These are phyloP conservation scores for Diplodia sapinea DNA, from an alignment of 2,329 filamentous ascomycete genomes.

Conservation along the genomic window DNA sequence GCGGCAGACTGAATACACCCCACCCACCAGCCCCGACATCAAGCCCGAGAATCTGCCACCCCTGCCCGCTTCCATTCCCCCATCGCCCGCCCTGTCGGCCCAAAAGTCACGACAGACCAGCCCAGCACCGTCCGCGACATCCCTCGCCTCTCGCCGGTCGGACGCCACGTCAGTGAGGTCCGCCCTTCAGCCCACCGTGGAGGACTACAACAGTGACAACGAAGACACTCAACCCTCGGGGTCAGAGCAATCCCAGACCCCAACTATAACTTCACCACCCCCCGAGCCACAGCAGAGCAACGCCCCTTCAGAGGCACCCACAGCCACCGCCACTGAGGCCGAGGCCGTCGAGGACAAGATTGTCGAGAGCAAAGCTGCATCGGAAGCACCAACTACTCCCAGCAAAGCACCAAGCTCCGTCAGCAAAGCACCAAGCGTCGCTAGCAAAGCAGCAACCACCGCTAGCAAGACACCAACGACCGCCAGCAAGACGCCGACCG, in stretches of 20 bases:
- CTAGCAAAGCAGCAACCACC: slow-evolving; percentile 28
- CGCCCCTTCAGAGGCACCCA: slow-evolving; percentile 1
- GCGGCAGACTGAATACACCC: slow-evolving; percentile 28
- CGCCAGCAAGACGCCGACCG: neutral
- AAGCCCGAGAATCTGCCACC: slow-evolving; percentile 28
- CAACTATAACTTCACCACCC: slow-evolving; percentile 8
- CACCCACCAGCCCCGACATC: slow-evolving; percentile 28
- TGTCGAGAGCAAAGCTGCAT: slow-evolving; percentile 1
- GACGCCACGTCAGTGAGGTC: slow-evolving; percentile 29
- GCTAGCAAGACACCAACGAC: slow-evolving; percentile 34
- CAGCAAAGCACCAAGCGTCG: neutral
- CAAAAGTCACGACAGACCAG: slow-evolving; percentile 26
- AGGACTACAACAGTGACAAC: slow-evolving; percentile 29
- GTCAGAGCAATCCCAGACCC: slow-evolving; percentile 1
- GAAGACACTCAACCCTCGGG: slow-evolving; percentile 19
- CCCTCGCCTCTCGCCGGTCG: slow-evolving; percentile 12
- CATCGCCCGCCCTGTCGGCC: slow-evolving; percentile 25
- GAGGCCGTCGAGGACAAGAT: neutral
- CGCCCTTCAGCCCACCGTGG: slow-evolving; percentile 27
- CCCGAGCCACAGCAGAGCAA: slow-evolving; percentile 13
- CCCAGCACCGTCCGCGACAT: slow-evolving; percentile 16
- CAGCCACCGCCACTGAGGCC: neutral
- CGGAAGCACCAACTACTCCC: slow-evolving; percentile 5
- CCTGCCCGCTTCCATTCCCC: slow-evolving; percentile 16
- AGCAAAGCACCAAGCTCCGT: neutral